A percentile compares a stretch with the other conserved stretches of the same genome.
These are phyloP conservation scores for Lactifluus pinguis DNA, from an alignment of 768 basidiomycete species.

Conservation along the genomic window DNA sequence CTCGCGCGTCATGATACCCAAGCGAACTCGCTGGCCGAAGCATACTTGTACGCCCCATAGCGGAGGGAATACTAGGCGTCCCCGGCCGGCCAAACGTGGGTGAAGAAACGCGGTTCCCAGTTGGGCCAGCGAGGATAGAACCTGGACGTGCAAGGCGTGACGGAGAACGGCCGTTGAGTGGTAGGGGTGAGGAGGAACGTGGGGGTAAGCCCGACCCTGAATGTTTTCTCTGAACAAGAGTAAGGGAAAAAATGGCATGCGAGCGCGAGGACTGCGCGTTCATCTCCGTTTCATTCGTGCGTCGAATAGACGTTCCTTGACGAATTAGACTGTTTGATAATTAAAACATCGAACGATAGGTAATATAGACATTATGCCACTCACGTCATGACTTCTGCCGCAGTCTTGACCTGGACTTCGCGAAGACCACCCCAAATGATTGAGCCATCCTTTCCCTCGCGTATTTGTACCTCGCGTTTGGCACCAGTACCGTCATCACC, in stretches of 20 bases:
- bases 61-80: slow-evolving; percentile 70
- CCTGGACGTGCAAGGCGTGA: slow-evolving; percentile 80
- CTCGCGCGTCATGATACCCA: slow-evolving; percentile 18
- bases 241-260: slow-evolving; percentile 97
- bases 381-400: slow-evolving; percentile 87
- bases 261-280: slow-evolving; percentile 97
- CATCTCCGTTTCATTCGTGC: slow-evolving; percentile 98
- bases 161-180: slow-evolving; percentile 61
- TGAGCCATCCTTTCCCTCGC: slow-evolving; percentile 93
- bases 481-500: slow-evolving; percentile 62
- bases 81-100: slow-evolving; percentile 70
- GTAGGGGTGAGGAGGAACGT: slow-evolving; percentile 70
- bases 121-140: slow-evolving; percentile 48
- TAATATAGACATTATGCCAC: slow-evolving; percentile 26
- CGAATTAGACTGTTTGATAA: slow-evolving; percentile 60
- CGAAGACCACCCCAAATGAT: slow-evolving; percentile 96
- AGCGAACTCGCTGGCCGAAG: slow-evolving; percentile 74
- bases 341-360: slow-evolving; percentile 10
- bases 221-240: slow-evolving; percentile 84
- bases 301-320: slow-evolving; percentile 80
- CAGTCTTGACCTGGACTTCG: slow-evolving; percentile 80
- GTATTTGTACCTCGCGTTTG: slow-evolving; percentile 83
- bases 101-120: slow-evolving; percentile 52
- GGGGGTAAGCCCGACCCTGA: slow-evolving; percentile 61
- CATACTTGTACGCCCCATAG: slow-evolving; percentile 56